A percentile compares a stretch with the other conserved stretches of the same genome.
These are phyloP conservation scores for Hortiboletus rubellus DNA, from an alignment of 1,284 basidiomycete genomes.

Conservation along the genomic window DNA sequence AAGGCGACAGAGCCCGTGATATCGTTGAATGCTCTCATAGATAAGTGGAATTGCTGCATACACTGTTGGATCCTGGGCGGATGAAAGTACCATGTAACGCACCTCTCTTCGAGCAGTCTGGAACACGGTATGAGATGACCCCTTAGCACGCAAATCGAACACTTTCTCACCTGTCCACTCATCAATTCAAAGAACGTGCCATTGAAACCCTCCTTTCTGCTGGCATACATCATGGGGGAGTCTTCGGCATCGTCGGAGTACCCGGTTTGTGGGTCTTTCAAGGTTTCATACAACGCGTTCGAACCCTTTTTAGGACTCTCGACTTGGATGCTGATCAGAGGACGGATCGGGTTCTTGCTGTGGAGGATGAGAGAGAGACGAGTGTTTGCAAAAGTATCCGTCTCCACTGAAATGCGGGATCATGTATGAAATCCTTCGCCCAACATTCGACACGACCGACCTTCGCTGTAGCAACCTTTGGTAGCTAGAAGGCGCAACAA, in stretches of 20 bases:
- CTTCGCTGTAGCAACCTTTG: slow-evolving; percentile 38
- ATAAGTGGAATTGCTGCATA: no score
- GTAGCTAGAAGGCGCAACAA: slow-evolving; percentile 39
- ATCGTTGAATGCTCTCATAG: slow-evolving; percentile 19
- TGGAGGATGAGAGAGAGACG: slow-evolving; percentile 24
- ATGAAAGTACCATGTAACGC: neutral
- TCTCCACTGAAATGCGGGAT: slow-evolving; percentile 10
- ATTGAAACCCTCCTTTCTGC: slow-evolving; percentile 19
- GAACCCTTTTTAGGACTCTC: slow-evolving; percentile 15
- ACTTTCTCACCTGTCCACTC: slow-evolving; percentile 15
- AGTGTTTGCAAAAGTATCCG: slow-evolving; percentile 24
- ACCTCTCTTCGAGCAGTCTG: slow-evolving; percentile 8
- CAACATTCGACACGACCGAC: slow-evolving; percentile 9
- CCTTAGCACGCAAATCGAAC: neutral
- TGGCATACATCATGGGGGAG: slow-evolving; percentile 20
- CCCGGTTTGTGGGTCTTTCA: slow-evolving; percentile 7
- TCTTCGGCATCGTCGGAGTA: slow-evolving; percentile 25
- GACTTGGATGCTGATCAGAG: slow-evolving; percentile 14
- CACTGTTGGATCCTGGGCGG: neutral
- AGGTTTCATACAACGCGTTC: slow-evolving; percentile 24
- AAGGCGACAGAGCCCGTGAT: slow-evolving; percentile 31
- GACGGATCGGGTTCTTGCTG: no score
- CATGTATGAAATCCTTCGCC: neutral
- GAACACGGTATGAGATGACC: neutral
- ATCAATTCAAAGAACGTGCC: slow-evolving; percentile 34